Base-by-base conservation (phyloP, 306 rosid genomes). In the Acacia crassicarpa region DNA sequence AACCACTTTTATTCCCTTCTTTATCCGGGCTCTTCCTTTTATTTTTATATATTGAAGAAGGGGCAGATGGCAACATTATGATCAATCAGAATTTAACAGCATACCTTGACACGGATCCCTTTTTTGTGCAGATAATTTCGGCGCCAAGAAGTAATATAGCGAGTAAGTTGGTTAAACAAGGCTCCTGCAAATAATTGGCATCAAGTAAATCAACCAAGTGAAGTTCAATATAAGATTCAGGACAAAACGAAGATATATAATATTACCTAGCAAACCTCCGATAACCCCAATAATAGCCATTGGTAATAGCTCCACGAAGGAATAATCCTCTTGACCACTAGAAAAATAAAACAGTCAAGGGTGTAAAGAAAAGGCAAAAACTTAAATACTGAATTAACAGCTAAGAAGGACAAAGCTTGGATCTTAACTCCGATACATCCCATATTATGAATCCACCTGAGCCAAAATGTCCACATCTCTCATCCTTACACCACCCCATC, bases 281-380 rank as follows among this genome's bases (percentile, higher is more conserved):
- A 89, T 88, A 73, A 95, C 94, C 73, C 99, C 99, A 90, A 95
- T 95, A 85, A 95, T 78, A 8, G 98, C 91, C 99, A 95, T 95
- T 23, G 99, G 99, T 67, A 95, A 81, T 81, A 95, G 75, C 92
- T 95, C 99, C 73, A 87, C 92, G 84, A 95, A 92, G 83, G 96
- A 93, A 78, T 95, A 95, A 87, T 95, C 99, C 85, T 93, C 99
- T 93, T 95, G 99, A 82, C 94, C 99, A 85, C 99, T 95, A 78
- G 78, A 88, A 87, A 58, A 44, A 62, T 62, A 84, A 76, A 82
- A 81, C 82, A 85, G 83, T 89, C 79, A 92, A 81, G 86, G 44
- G 76, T 72, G n/a, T 66, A 70, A 67, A 30, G 73, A 77, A 69
- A 80, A 80, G 78, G 72, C 65, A 87, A 86, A 85, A 74, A 77